Base-by-base conservation (phyloP, 2,329 filamentous ascomycete species). In the Hyphodiscus sp. region DNA sequence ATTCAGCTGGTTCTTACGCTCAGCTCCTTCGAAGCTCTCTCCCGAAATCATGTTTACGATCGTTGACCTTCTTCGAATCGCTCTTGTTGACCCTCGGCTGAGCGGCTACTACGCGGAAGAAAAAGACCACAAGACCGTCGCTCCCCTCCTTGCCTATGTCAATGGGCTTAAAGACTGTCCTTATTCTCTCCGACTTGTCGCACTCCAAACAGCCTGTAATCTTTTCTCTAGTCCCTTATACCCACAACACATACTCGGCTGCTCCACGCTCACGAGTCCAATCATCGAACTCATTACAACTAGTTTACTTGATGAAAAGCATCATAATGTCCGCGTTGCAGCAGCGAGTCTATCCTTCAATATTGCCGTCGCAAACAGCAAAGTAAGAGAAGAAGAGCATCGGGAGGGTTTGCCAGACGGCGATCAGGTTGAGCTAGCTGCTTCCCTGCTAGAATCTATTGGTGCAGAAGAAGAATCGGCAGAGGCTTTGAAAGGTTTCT, bases 291-390 rank as follows among this genome's bases (percentile, higher is more conserved):
- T 96, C 15, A 78, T 94, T 19, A 87, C 89, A 0, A 81, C 83
- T 1, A 89, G 86, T 57, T 83, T 97, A 23, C 77, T 96, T 0
- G 91, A 96, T 62, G 81, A 84, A 29, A 79, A 79, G 46, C 84
- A 94, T 62, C 77, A 77, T 45, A 90, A 84, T 51, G 80, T 92
- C 1, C 83, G 91, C 43, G 87, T 92, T 2, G 88, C 91, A 1
- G 89, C 91, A 0, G 84, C 91, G 0, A 89, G 86, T 1, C 76
- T 97, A 2, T 80, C 91, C 0, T 94, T 91, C 74, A 96, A 97
- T 61, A 71, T 97, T 0, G 80, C 89, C 0, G 74, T 84, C 0
- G 79, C 83, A 1, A 87, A 91, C 63, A 86, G 86, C 62, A 81
- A 80, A 46, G 73, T 80, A 23, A 79, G 88, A 19, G 74, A 79